These are phyloP conservation scores for Roridomyces roridus DNA, from an alignment of 768 basidiomycete genomes.

Conservation along the genomic window DNA sequence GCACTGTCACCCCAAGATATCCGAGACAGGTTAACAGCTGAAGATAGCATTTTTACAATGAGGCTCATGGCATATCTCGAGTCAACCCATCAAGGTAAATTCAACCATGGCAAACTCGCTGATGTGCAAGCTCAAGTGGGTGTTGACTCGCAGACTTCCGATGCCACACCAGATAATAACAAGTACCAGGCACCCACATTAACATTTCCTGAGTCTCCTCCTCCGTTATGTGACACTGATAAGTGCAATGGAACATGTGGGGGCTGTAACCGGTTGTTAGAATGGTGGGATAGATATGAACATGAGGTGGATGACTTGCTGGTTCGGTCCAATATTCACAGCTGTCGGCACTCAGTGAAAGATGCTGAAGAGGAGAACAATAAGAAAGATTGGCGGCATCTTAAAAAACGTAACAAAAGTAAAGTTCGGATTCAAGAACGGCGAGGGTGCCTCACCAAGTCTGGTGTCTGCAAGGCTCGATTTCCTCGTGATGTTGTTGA, in stretches of 20 bases:
- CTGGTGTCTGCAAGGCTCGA: conserved; percentile 26
- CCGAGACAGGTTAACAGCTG: conserved; percentile 29
- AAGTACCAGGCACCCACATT: conserved; percentile 25
- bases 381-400: background rate
- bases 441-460: conserved; percentile 9
- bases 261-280: background rate
- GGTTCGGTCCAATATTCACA: conserved; percentile 26
- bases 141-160: no score
- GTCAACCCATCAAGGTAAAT: background rate
- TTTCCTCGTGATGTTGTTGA: conserved; percentile 22
- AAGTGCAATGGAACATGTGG: conserved; percentile 7
- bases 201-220: conserved; percentile 27
- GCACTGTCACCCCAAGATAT: conserved; percentile 40
- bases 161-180: background rate
- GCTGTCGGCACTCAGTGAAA: conserved; percentile 9
- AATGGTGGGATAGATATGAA: conserved; percentile 22
- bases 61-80: no score
- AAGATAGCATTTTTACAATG: conserved; percentile 20
- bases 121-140: no score
- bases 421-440: background rate
- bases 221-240: background rate
- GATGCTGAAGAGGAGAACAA: background rate
- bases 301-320: conserved; percentile 28
- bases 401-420: conserved; percentile 5
- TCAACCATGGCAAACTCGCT: no score